A percentile compares a stretch with the other conserved stretches of the same genome.
These are phyloP conservation scores for Xylaria arbuscula DNA, from an alignment of 2,329 filamentous ascomycete genomes.

Conservation along the genomic window DNA sequence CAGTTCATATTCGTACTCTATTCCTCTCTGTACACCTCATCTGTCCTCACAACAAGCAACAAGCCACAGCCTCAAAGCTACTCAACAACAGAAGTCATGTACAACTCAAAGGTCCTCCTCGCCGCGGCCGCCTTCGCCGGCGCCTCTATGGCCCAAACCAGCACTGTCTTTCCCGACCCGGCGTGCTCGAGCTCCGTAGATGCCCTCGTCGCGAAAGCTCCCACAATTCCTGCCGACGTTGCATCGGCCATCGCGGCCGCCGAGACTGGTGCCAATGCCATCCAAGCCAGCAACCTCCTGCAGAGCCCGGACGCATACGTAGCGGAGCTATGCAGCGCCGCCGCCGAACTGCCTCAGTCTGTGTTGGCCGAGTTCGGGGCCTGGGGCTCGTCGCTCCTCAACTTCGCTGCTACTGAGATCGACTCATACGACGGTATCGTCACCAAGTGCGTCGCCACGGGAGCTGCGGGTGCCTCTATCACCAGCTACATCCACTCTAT, in stretches of 20 bases:
- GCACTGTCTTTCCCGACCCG: conserved; percentile 1
- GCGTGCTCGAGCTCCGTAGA: background rate
- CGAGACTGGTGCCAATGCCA: background rate
- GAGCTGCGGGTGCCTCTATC: conserved; percentile 1
- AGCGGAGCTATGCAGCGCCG: conserved; percentile 3
- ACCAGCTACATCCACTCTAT: conserved; percentile 20
- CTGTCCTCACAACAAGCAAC: background rate
- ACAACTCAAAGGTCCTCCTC: conserved; percentile 23
- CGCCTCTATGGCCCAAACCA: conserved; percentile 15
- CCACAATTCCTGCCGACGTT: conserved; percentile 8
- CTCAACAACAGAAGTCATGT: conserved; percentile 21
- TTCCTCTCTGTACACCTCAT: background rate
- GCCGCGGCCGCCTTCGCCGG: conserved; percentile 24
- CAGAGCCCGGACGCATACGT: background rate
- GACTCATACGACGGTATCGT: conserved; percentile 23
- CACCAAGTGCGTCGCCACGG: conserved; percentile 21
- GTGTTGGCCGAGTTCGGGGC: background rate
- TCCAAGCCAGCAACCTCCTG: background rate
- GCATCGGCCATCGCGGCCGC: background rate
- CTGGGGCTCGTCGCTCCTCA: conserved; percentile 16
- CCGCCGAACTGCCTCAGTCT: background rate
- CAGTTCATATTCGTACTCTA: background rate
- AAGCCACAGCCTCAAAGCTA: background rate
- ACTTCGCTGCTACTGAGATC: conserved; percentile 12
- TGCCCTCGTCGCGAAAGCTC: conserved; percentile 7